phyloP scores from a whole-genome alignment of 139 green algal species.

The Deuterostichococcus epilithicus region DNA sequence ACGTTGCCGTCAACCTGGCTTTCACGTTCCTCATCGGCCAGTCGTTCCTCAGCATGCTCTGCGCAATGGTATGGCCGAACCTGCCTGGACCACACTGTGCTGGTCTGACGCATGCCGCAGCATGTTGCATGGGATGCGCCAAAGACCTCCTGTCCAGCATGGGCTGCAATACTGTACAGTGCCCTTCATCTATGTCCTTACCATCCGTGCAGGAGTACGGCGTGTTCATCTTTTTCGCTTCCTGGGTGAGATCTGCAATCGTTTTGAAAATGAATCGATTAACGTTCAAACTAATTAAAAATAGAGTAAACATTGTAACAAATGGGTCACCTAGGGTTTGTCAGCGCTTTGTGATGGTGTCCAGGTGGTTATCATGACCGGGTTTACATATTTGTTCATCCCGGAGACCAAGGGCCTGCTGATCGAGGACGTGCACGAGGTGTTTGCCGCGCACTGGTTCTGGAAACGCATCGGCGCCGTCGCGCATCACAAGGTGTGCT shows the following conservation, averaged over 20 bases:
- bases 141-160: no score
- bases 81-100: no score
- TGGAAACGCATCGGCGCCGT: conserved; percentile 6
- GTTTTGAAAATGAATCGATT: not conserved
- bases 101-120: no score
- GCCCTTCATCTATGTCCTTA: no score
- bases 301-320: not conserved
- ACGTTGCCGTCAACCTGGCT: conserved; percentile 39
- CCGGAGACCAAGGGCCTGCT: conserved; percentile 59
- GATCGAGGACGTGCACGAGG: conserved; percentile 44
- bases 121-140: no score
- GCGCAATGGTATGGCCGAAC: conserved; percentile 8
- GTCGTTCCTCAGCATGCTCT: conserved; percentile 38
- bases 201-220: no score
- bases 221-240: conserved; percentile 27
- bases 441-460: conserved; percentile 44
- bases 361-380: conserved; percentile 53
- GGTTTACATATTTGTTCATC: conserved; percentile 41
- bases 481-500: not conserved
- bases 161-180: no score
- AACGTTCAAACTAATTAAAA: no score
- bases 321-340: not conserved
- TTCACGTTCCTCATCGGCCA: conserved; percentile 58
- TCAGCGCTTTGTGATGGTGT: not conserved
- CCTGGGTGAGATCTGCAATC: not conserved